Evolutionary conservation across 306 rosid genomes (phyloP).

Genomic region (Amphicarpaea edgeworthii): DNA sequence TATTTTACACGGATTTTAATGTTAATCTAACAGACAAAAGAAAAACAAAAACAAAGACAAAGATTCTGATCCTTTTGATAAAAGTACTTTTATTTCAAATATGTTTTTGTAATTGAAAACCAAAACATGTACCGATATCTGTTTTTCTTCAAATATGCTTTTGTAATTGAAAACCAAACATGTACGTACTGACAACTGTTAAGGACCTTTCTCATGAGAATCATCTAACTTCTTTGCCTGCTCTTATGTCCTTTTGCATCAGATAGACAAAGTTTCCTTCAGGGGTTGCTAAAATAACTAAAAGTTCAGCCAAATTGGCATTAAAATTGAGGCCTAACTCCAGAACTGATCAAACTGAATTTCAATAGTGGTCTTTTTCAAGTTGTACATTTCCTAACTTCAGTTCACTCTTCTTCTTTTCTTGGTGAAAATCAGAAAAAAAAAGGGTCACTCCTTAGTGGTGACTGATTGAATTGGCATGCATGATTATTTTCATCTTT

Average conservation of each 20-base stretch:
- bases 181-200: not conserved
- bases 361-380: not conserved
- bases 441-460: not conserved
- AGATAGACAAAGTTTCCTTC: not conserved
- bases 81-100: too few species aligned
- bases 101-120: too few species aligned
- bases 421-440: not conserved
- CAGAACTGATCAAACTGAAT: not conserved
- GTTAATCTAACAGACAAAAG: too few species aligned
- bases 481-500: not conserved
- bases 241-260: too few species aligned
- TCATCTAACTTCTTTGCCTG: too few species aligned
- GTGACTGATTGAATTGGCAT: not conserved
- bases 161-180: too few species aligned
- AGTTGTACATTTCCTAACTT: not conserved
- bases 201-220: not conserved
- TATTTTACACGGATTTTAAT: too few species aligned
- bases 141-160: too few species aligned
- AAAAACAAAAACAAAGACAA: too few species aligned
- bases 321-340: not conserved
- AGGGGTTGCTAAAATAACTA: not conserved
- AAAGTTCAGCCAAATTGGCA: not conserved
- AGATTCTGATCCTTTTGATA: too few species aligned
- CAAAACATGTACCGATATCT: too few species aligned
- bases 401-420: not conserved